Evolutionary conservation across 768 basidiomycete species (phyloP).

Genomic region (Suillus fuscotomentosus): DNA sequence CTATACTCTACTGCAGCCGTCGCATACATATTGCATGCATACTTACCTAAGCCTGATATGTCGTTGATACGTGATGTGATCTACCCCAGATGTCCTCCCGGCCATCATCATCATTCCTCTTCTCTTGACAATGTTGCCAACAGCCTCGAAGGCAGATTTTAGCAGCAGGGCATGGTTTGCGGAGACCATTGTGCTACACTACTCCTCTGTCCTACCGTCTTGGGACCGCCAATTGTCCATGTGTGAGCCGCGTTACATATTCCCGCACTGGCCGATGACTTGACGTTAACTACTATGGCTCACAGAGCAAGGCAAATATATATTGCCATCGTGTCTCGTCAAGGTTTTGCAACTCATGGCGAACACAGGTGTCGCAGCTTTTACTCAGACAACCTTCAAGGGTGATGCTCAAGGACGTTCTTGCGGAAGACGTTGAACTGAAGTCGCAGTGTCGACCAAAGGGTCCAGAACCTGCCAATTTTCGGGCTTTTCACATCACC

Average conservation of each 20-base stretch:
- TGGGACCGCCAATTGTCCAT: conserved; percentile 2
- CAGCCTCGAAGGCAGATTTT: too few species aligned
- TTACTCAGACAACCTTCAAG: conserved; percentile 16
- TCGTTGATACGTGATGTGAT: not conserved
- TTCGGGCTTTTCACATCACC: not conserved
- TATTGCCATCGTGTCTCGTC: conserved; percentile 9
- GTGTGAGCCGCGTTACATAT: conserved; percentile 7
- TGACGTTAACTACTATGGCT: not conserved
- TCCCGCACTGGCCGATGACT: not conserved
- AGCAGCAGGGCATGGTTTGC: too few species aligned
- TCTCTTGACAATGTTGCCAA: too few species aligned
- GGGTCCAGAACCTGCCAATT: not conserved
- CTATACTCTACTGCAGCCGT: not conserved
- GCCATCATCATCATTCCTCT: too few species aligned
- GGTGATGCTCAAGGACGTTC: conserved; percentile 13
- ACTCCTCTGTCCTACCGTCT: conserved; percentile 12
- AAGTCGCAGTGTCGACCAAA: not conserved
- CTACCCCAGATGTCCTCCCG: not conserved
- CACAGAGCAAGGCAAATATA: conserved; percentile 12
- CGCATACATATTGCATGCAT: not conserved
- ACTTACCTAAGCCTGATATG: not conserved
- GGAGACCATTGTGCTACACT: too few species aligned
- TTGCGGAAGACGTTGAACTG: conserved; percentile 11
- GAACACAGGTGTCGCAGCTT: conserved; percentile 11
- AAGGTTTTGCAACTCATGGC: conserved; percentile 13